Evolutionary conservation across 2,329 filamentous ascomycete species (phyloP), one percentile per base, ranked within the genome.

Genomic region (Tolypocladium capitatum): DNA sequence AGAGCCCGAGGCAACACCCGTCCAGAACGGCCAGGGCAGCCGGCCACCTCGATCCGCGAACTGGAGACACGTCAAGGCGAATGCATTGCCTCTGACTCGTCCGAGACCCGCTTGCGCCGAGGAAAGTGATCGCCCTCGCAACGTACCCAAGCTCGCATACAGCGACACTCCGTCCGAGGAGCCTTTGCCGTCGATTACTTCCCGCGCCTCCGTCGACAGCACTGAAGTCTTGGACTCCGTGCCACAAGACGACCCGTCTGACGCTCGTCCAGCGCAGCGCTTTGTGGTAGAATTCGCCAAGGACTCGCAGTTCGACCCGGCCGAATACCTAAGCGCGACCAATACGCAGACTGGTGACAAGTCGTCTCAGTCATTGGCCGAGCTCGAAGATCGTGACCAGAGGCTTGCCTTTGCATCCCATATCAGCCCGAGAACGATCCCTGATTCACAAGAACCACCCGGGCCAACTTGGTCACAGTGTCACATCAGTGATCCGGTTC

Each of bases 361-460:
- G 21, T 55, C 58, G 2, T 60, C 62, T 3, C 63, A 65, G 36
- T 52, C 61, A 14, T 21, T 69, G 9, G 60, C 61, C 5, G 60
- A 65, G 41, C 62, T 63, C 21, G 66, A 68, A 43, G 59, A 61
- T 34, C 55, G 62, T 43, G 66, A 66, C 51, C 56, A 58, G 21
- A 58, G 59, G 38, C 48, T 63, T 40, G 48, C 55, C 11, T 46
- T 69, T 48, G 51, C 59, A 18, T 56, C 60, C 5, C 53, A 60
- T 27, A 49, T 62, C 34, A 69, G 63, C 48, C 60, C 63, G 46
- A 53, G 53, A 27, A 71, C 66, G 4, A 67, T 73, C 24, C 68
- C 68, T 0, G 70, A 73, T 49, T 73, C 71, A 1, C 68, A 72
- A 49, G 68, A 67, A 32, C 52, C 51, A 10, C 60, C 60, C n/a